A percentile compares a stretch with the other conserved stretches of the same genome.
phyloP scores from a whole-genome alignment of 495 filamentous ascomycete genomes.

The Pyrenopolyporus hunteri region DNA sequence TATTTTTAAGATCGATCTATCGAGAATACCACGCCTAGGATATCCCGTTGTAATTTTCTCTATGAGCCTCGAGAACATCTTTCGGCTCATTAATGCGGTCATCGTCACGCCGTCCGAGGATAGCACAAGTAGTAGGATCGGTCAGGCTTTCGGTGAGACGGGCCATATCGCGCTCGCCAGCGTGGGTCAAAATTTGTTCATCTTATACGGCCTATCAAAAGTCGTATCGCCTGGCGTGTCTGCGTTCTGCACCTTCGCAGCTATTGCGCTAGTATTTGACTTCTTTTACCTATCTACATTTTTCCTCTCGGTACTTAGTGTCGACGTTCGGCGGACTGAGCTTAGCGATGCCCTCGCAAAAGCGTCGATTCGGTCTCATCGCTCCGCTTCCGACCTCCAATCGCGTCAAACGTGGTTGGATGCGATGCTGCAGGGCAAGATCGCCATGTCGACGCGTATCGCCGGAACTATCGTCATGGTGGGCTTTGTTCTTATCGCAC shows the following conservation, averaged over 20 bases:
- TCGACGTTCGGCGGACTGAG: conserved; percentile 74
- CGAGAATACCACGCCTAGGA: conserved; percentile 62
- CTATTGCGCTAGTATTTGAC: conserved; percentile 71
- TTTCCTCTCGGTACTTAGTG: conserved; percentile 73
- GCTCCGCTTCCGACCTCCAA: conserved; percentile 22
- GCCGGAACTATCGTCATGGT: conserved; percentile 66
- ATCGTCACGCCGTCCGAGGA: conserved; percentile 67
- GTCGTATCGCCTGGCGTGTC: conserved; percentile 66
- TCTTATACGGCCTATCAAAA: conserved; percentile 62
- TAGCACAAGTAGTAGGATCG: conserved; percentile 64
- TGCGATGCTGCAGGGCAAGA: conserved; percentile 54
- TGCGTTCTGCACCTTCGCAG: conserved; percentile 72
- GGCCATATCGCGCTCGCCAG: conserved; percentile 68
- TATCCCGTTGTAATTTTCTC: conserved; percentile 74
- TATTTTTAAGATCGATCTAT: conserved; percentile 65
- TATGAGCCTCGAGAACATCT: conserved; percentile 75
- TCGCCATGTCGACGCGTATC: conserved; percentile 62
- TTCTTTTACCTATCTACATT: conserved; percentile 74
- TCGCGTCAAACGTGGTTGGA: conserved; percentile 56
- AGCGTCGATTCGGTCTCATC: conserved; percentile 46
- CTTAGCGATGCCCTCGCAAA: conserved; percentile 58
- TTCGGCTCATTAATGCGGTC: conserved; percentile 73
- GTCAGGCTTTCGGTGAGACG: conserved; percentile 70
- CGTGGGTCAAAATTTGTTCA: conserved; percentile 62
- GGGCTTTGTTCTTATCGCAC: conserved; percentile 64